Evolutionary conservation across 371 early-diverging fungal genomes (phyloP).

Genomic region (Apophysomyces trapeziformis): DNA sequence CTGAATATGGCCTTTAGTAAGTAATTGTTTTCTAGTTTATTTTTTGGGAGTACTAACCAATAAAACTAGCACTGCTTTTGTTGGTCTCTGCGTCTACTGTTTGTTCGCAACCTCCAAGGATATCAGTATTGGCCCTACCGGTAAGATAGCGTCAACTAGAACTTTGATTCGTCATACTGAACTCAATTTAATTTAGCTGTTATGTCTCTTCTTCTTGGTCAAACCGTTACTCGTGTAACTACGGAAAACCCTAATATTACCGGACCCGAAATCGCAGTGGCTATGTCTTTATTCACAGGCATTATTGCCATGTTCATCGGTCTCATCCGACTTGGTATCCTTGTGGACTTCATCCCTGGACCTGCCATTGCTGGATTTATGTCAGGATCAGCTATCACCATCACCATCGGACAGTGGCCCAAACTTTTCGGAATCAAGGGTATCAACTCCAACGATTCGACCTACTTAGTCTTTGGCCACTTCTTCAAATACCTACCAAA

Average conservation of each 20-base stretch:
- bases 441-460: slow-evolving; percentile 61
- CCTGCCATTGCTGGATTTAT: slow-evolving; percentile 74
- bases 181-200: slow-evolving; percentile 62
- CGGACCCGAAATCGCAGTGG: slow-evolving; percentile 55
- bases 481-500: slow-evolving; percentile 51
- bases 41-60: background rate
- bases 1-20: slow-evolving; percentile 88
- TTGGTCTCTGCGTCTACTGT: slow-evolving; percentile 78
- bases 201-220: slow-evolving; percentile 78
- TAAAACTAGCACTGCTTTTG: slow-evolving; percentile 55
- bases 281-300: slow-evolving; percentile 64
- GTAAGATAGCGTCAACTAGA: slow-evolving; percentile 17
- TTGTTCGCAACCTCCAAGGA: slow-evolving; percentile 87
- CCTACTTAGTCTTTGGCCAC: slow-evolving; percentile 61
- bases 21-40: slow-evolving; percentile 3
- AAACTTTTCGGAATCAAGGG: slow-evolving; percentile 73
- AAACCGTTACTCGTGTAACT: slow-evolving; percentile 59
- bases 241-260: slow-evolving; percentile 37
- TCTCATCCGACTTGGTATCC: slow-evolving; percentile 76
- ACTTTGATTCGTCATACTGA: background rate
- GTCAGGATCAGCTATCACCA: slow-evolving; percentile 75
- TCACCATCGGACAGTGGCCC: slow-evolving; percentile 77
- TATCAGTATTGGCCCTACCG: slow-evolving; percentile 86
- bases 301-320: slow-evolving; percentile 73
- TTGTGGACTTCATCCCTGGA: slow-evolving; percentile 90